Evolutionary conservation across 148 eudicot species (phyloP).

Genomic region (Vaccinium vitisidaea): DNA sequence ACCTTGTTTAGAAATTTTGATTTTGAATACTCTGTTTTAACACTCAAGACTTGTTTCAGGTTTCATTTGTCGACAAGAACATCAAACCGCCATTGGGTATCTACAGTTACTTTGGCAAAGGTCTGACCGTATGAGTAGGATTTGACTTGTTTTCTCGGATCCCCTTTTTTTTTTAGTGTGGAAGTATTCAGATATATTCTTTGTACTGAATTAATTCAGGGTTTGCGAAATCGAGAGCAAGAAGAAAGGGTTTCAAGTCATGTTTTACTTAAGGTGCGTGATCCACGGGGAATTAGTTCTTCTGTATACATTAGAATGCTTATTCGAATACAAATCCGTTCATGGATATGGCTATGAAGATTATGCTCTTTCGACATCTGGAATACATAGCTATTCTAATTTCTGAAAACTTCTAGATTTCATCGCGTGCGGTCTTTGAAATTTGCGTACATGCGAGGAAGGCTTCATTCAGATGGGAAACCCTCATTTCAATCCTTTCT

Average conservation of each 20-base stretch:
- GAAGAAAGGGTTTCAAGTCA: constrained; percentile 90
- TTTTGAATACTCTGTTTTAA: neutral
- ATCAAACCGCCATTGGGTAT: constrained; percentile 60
- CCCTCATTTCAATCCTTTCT: neutral
- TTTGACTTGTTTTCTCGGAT: neutral
- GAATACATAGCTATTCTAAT: neutral
- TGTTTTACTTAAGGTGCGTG: constrained; percentile 66
- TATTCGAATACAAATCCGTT: neutral
- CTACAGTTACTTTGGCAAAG: constrained; percentile 83
- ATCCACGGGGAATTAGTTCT: neutral
- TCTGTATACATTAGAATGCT: neutral
- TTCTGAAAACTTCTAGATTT: neutral
- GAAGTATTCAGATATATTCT: constrained; percentile 1
- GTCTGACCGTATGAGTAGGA: constrained; percentile 24
- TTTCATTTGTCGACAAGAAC: constrained; percentile 88
- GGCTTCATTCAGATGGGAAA: neutral
- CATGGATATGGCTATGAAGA: neutral
- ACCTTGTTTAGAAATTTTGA: neutral
- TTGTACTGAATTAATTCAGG: constrained; percentile 43
- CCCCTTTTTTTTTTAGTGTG: neutral
- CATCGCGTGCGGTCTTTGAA: neutral
- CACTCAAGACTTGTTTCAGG: constrained; percentile 36
- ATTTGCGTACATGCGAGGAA: neutral
- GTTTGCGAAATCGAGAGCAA: constrained; percentile 82
- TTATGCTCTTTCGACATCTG: constrained; percentile 2